These are phyloP conservation scores for Ruellia speciosa DNA, from an alignment of 305 asterid genomes.

Conservation along the genomic window DNA sequence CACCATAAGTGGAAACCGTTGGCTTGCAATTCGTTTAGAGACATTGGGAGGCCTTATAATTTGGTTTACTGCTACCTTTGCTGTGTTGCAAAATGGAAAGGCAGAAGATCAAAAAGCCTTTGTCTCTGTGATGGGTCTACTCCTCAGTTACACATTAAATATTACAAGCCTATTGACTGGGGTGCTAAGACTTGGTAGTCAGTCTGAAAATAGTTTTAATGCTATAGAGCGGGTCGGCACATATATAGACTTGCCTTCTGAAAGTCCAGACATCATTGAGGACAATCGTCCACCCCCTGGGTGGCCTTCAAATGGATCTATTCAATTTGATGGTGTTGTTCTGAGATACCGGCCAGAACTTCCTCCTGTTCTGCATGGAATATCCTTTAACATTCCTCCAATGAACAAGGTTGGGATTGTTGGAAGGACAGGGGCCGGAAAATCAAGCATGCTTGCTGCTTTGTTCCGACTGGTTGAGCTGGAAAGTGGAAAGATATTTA, in stretches of 20 bases:
- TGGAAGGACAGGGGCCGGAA: constrained; percentile 97
- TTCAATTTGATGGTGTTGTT: constrained; percentile 58
- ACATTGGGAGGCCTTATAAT: constrained; percentile 81
- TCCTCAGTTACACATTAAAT: constrained; percentile 69
- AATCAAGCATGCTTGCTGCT: constrained; percentile 84
- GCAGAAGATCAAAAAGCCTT: constrained; percentile 66
- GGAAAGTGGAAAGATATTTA: constrained; percentile 63
- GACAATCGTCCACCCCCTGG: constrained; percentile 69
- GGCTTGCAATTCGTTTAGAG: constrained; percentile 82
- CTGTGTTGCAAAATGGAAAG: constrained; percentile 68
- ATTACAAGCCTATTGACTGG: constrained; percentile 65
- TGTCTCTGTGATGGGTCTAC: constrained; percentile 86
- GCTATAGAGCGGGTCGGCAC: constrained; percentile 90
- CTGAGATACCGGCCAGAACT: constrained; percentile 77
- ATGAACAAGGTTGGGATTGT: constrained; percentile 76
- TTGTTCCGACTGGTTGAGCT: constrained; percentile 80
- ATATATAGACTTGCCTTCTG: constrained; percentile 70
- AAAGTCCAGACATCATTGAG: constrained; percentile 55
- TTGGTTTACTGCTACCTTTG: constrained; percentile 85
- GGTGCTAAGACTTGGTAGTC: constrained; percentile 76
- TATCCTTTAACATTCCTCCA: constrained; percentile 62
- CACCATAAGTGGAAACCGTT: constrained; percentile 71
- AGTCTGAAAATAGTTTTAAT: constrained; percentile 78
- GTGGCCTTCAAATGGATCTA: constrained; percentile 73
- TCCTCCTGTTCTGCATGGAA: constrained; percentile 72